These are phyloP conservation scores for Fraxinus sp. DNA, from an alignment of 305 asterid species.

Conservation along the genomic window DNA sequence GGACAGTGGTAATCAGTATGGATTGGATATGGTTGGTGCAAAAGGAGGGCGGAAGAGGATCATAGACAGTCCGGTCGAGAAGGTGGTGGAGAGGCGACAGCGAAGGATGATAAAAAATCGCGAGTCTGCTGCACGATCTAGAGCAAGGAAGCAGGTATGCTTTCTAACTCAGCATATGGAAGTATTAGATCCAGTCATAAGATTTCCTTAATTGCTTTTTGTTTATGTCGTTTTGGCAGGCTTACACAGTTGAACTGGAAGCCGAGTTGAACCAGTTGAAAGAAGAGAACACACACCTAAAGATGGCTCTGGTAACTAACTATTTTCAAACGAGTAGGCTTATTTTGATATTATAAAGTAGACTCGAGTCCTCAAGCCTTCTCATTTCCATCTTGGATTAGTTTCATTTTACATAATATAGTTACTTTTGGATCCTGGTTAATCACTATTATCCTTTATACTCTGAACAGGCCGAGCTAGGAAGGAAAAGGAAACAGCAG, in stretches of 20 bases:
- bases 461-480: conserved; percentile 48
- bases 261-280: conserved; percentile 76
- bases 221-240: conserved; percentile 34
- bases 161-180: not conserved
- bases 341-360: not conserved
- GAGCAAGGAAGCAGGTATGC: conserved; percentile 84
- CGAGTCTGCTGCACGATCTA: conserved; percentile 83
- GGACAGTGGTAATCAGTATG: conserved; percentile 45
- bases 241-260: conserved; percentile 83
- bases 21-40: conserved; percentile 38
- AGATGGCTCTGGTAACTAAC: conserved; percentile 54
- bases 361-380: not conserved
- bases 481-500: conserved; percentile 65
- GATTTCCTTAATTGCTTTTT: not conserved
- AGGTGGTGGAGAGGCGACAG: conserved; percentile 80
- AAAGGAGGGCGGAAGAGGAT: conserved; percentile 47
- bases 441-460: not conserved
- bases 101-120: conserved; percentile 85
- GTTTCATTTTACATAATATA: not conserved
- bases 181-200: not conserved
- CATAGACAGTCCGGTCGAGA: conserved; percentile 65
- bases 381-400: not conserved
- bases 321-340: not conserved
- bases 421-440: not conserved
- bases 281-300: conserved; percentile 74